Conservation (phyloP, 352 stramenopile genomes). For the Pythium phragmiticola region DNA sequence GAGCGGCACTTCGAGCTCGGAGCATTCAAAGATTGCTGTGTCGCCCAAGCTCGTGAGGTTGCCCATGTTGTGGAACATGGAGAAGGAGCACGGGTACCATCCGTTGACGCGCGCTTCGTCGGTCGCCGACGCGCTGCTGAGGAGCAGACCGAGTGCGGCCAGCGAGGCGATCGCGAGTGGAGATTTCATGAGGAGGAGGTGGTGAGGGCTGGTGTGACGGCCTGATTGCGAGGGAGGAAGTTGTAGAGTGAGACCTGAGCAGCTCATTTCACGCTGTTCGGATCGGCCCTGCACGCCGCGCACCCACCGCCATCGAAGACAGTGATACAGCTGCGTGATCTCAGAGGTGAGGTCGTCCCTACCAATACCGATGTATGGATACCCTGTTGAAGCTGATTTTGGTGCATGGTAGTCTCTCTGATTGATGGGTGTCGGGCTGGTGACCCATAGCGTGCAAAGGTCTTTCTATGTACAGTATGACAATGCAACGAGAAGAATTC, state of each 20-base stretch:
- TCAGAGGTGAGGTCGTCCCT: too few relatives aligned
- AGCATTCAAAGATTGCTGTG: slow-evolving; percentile 46
- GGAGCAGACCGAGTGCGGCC: slow-evolving; percentile 3
- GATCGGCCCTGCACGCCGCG: too few relatives aligned
- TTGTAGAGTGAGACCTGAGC: not conserved
- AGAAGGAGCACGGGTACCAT: slow-evolving; percentile 54
- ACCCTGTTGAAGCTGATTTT: too few relatives aligned
- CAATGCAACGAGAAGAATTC: too few relatives aligned
- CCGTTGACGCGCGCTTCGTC: slow-evolving; percentile 40
- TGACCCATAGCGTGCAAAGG: too few relatives aligned
- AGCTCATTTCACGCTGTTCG: too few relatives aligned
- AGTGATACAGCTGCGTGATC: too few relatives aligned
- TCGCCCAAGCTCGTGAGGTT: not conserved
- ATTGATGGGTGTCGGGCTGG: too few relatives aligned
- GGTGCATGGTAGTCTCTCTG: too few relatives aligned
- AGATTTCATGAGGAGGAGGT: slow-evolving; percentile 6
- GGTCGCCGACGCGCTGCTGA: not conserved
- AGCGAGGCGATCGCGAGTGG: slow-evolving; percentile 7
- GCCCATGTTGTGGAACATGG: slow-evolving; percentile 23
- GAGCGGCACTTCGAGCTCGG: slow-evolving; percentile 58
- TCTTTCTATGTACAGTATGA: too few relatives aligned
- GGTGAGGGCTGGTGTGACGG: not conserved
- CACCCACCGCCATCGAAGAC: too few relatives aligned
- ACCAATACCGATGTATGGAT: too few relatives aligned
- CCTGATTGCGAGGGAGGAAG: not conserved